Conservation (phyloP, 495 filamentous ascomycete genomes). For the Penicillium desertorum region DNA sequence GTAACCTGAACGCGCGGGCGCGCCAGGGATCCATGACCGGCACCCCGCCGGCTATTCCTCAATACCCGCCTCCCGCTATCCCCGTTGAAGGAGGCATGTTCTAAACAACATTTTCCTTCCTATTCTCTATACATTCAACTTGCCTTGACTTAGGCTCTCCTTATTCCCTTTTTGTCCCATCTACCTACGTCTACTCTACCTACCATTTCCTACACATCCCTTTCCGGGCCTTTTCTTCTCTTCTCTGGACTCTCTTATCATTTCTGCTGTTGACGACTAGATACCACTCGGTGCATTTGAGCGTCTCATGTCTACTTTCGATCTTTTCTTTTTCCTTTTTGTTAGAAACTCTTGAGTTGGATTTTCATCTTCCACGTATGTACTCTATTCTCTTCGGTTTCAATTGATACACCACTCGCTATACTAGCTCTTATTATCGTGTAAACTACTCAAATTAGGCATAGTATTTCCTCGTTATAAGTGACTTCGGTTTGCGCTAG, state of each 20-base stretch:
- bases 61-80: constrained; percentile 39
- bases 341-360: not conserved
- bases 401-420: not conserved
- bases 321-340: constrained; percentile 2
- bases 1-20: constrained; percentile 40
- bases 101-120: constrained; percentile 18
- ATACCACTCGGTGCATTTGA: constrained; percentile 18
- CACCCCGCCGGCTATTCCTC: constrained; percentile 37
- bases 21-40: constrained; percentile 43
- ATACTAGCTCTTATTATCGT: not conserved
- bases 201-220: not conserved
- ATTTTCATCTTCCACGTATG: not conserved
- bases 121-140: constrained; percentile 5
- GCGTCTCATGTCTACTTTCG: constrained; percentile 11
- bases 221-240: not conserved
- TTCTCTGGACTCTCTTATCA: constrained; percentile 8
- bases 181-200: constrained; percentile 16
- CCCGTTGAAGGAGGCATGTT: constrained; percentile 50
- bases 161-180: constrained; percentile 15
- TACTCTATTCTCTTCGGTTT: not conserved
- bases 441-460: not conserved
- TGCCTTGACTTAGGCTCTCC: constrained; percentile 11
- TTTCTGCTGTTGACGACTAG: constrained; percentile 18
- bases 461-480: not conserved
- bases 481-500: not conserved